Evolutionary conservation across 352 stramenopile genomes (phyloP).

Genomic region (Pythium sukuiense): DNA sequence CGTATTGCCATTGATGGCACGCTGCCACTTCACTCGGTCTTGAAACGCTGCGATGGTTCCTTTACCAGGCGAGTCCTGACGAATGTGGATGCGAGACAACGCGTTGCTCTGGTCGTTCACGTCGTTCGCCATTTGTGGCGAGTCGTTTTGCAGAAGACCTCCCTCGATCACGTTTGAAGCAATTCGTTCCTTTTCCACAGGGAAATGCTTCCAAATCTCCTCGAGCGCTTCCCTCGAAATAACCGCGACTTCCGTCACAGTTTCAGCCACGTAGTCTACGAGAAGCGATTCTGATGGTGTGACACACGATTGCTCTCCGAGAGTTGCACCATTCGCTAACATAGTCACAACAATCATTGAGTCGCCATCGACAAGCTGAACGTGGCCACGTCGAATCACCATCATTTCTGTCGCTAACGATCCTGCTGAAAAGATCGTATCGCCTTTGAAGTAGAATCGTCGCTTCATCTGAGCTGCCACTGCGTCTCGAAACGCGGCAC

Average conservation of each 20-base stretch:
- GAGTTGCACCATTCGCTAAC: constrained; percentile 16
- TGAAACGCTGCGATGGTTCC: constrained; percentile 9
- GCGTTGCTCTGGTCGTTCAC: not conserved
- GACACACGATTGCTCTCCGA: constrained; percentile 24
- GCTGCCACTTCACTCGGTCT: constrained; percentile 28
- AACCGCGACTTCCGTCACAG: constrained; percentile 24
- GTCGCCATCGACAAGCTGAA: constrained; percentile 18
- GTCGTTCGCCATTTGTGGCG: not conserved
- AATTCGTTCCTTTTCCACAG: constrained; percentile 19
- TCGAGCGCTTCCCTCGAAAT: constrained; percentile 13
- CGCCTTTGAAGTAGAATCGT: constrained; percentile 24
- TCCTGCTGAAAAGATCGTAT: constrained; percentile 26
- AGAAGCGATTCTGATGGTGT: constrained; percentile 15
- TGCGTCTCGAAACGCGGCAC: constrained; percentile 14
- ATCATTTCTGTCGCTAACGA: constrained; percentile 19
- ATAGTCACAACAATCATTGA: constrained; percentile 10
- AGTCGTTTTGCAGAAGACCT: not conserved
- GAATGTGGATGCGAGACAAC: constrained; percentile 14
- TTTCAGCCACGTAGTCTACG: constrained; percentile 22
- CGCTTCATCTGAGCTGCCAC: constrained; percentile 22
- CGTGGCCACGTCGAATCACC: constrained; percentile 29
- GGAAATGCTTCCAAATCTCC: constrained; percentile 23
- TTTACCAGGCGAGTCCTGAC: constrained; percentile 8
- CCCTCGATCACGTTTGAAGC: not conserved
- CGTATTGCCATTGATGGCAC: constrained; percentile 30